These are phyloP conservation scores for Polysphondylium violaceum DNA, from an alignment of 78 protist genomes.

Conservation along the genomic window DNA sequence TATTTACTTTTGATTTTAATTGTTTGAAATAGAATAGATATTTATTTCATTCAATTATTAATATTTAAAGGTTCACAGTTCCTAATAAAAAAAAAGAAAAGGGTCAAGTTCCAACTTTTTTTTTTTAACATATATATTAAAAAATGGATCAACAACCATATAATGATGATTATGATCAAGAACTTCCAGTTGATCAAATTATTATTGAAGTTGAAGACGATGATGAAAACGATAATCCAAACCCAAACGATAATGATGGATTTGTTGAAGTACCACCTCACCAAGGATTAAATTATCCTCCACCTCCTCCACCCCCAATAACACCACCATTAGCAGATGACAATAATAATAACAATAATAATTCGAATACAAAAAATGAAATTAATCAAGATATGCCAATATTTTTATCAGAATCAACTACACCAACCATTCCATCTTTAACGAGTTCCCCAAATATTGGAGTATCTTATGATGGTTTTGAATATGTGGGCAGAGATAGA, in stretches of 20 bases:
- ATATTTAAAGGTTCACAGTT: no score
- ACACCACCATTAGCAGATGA: neutral
- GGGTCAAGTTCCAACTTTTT: no score
- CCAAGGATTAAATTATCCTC: neutral
- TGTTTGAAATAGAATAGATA: no score
- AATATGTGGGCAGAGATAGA: neutral
- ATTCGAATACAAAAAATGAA: neutral
- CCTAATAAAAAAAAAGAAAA: no score
- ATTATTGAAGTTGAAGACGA: conserved; percentile 28
- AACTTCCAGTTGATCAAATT: conserved; percentile 42
- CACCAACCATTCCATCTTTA: conserved; percentile 8
- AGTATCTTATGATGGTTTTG: neutral
- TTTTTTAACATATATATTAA: neutral
- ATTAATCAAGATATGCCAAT: neutral
- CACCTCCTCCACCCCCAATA: neutral
- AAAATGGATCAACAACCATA: neutral
- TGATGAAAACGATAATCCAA: conserved; percentile 3
- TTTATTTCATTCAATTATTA: no score
- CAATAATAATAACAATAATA: conserved; percentile 3
- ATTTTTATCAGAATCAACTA: conserved; percentile 3
- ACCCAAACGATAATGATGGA: neutral
- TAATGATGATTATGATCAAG: conserved; percentile 19
- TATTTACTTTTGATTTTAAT: no score
- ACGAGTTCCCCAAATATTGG: neutral
- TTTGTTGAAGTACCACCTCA: neutral